Evolutionary conservation across 2,329 filamentous ascomycete species (phyloP).

Genomic region (Hypoxylon sp.): DNA sequence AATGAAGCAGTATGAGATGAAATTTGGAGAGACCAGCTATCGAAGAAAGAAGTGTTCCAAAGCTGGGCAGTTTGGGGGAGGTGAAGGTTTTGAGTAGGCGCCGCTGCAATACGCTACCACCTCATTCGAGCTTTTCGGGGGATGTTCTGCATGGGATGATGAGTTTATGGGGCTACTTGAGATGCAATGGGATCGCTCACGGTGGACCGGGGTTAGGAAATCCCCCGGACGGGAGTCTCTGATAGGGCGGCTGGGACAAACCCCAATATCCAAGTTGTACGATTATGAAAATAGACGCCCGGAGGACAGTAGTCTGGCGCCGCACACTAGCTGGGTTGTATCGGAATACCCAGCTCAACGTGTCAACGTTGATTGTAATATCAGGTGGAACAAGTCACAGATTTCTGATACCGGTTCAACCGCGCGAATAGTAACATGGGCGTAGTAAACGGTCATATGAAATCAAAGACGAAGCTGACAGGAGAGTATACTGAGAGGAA

Average conservation of each 20-base stretch:
- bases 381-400: conserved; percentile 44
- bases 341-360: conserved; percentile 46
- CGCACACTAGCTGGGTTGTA: conserved; percentile 49
- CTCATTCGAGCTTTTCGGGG: conserved; percentile 53
- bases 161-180: conserved; percentile 57
- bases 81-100: conserved; percentile 68
- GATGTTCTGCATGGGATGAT: conserved; percentile 58
- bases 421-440: conserved; percentile 27
- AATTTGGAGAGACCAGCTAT: conserved; percentile 70
- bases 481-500: conserved; percentile 35
- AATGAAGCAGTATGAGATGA: conserved; percentile 58
- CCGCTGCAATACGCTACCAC: conserved; percentile 54
- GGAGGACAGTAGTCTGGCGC: conserved; percentile 56
- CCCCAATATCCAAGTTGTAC: conserved; percentile 58
- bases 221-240: conserved; percentile 54
- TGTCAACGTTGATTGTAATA: conserved; percentile 44
- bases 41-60: conserved; percentile 60
- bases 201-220: conserved; percentile 57
- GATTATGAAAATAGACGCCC: conserved; percentile 64
- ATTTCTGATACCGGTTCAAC: conserved; percentile 33
- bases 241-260: conserved; percentile 60
- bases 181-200: conserved; percentile 60
- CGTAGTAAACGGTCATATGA: conserved; percentile 17
- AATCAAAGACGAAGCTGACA: conserved; percentile 26
- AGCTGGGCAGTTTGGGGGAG: conserved; percentile 58